A percentile compares a stretch with the other conserved stretches of the same genome.
Conservation (phyloP, 345 rosid genomes). For the Corchorus capsularis region DNA sequence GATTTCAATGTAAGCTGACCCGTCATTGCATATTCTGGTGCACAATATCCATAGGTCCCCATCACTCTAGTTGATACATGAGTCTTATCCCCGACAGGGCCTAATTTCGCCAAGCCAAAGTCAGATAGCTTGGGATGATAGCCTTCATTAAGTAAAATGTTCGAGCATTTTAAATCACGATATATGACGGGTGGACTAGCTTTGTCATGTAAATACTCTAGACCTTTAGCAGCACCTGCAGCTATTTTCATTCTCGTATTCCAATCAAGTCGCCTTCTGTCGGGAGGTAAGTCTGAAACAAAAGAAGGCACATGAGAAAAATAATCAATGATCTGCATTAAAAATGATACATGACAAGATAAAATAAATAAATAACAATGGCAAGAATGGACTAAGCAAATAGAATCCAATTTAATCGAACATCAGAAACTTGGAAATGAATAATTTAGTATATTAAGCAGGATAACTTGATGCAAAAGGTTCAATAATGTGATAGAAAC, state of each 20-base stretch:
- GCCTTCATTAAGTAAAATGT: constrained; percentile 62
- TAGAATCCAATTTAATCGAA: neutral
- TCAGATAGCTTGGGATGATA: constrained; percentile 73
- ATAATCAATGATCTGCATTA: neutral
- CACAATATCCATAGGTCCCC: constrained; percentile 79
- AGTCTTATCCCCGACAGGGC: constrained; percentile 77
- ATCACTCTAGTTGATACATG: constrained; percentile 77
- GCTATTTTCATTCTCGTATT: constrained; percentile 74
- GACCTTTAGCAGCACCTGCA: constrained; percentile 76
- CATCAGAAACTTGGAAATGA: constrained; percentile 1
- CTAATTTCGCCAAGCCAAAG: constrained; percentile 77
- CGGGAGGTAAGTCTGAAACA: constrained; percentile 55
- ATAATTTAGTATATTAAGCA: constrained; percentile 14
- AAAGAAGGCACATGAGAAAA: constrained; percentile 6
- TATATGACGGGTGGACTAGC: constrained; percentile 75
- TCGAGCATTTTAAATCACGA: constrained; percentile 72
- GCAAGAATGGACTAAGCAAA: constrained; percentile 6
- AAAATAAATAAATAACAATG: neutral
- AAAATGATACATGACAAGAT: neutral
- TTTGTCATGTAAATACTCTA: constrained; percentile 71
- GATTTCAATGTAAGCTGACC: constrained; percentile 78
- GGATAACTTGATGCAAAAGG: neutral
- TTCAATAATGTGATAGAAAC: constrained; percentile 14
- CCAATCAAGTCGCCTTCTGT: constrained; percentile 66
- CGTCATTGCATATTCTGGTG: constrained; percentile 84